These are phyloP conservation scores for Dioszegia aurantiaca DNA, from an alignment of 768 basidiomycete genomes.

Conservation along the genomic window DNA sequence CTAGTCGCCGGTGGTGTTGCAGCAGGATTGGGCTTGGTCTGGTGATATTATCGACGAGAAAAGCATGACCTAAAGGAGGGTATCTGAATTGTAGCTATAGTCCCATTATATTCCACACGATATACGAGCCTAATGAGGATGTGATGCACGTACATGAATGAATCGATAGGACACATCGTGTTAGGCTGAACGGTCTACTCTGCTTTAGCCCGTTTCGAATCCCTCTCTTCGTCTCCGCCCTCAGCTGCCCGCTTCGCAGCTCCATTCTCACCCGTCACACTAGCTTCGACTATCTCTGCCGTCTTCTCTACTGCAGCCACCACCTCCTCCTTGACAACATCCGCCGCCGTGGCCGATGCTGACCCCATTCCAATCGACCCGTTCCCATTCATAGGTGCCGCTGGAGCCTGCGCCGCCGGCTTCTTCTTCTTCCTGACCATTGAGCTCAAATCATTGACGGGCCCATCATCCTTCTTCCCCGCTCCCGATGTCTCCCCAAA, in stretches of 20 bases:
- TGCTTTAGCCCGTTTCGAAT: conserved; percentile 7
- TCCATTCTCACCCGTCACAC: background rate
- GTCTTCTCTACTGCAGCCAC: background rate
- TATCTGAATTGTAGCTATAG: background rate
- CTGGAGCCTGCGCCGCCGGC: background rate
- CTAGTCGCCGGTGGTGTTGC: background rate
- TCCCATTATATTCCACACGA: too few relatives aligned
- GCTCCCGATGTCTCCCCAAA: conserved; percentile 1
- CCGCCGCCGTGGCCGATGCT: background rate
- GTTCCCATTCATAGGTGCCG: background rate
- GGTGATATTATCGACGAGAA: background rate
- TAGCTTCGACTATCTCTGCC: conserved; percentile 7
- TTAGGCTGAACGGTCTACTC: too few relatives aligned
- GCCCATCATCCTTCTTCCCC: conserved; percentile 21
- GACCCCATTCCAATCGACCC: background rate
- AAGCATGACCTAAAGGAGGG: background rate
- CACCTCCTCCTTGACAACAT: background rate
- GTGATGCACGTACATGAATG: too few relatives aligned
- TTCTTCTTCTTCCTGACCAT: conserved; percentile 88
- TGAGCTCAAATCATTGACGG: conserved; percentile 78
- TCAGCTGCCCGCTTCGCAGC: conserved; percentile 7
- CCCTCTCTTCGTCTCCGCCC: conserved; percentile 1
- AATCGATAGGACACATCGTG: too few relatives aligned
- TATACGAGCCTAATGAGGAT: too few relatives aligned
- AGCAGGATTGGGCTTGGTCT: background rate